Conservation (phyloP, 176 grass and related monocot species). For the Bonia amplexicaulis region DNA sequence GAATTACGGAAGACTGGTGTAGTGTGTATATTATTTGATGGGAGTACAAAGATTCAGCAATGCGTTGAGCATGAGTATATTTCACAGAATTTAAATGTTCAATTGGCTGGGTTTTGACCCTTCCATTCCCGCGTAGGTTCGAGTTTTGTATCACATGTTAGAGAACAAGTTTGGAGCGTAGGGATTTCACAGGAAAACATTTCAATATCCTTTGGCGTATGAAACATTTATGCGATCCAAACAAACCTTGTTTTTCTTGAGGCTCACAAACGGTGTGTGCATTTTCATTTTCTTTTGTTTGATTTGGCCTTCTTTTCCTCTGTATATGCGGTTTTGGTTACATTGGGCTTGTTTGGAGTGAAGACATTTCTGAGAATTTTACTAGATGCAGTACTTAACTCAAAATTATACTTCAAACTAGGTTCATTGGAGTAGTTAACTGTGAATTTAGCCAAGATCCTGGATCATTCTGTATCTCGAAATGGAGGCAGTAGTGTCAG, state of each 20-base stretch:
- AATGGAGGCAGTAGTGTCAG: too few relatives aligned
- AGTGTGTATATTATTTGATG: neutral
- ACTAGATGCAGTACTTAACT: neutral
- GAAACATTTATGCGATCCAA: neutral
- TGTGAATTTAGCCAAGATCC: too few relatives aligned
- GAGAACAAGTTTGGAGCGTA: neutral
- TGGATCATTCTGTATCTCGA: too few relatives aligned
- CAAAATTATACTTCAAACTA: neutral
- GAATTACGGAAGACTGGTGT: neutral
- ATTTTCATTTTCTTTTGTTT: neutral
- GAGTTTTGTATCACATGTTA: neutral
- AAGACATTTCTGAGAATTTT: neutral
- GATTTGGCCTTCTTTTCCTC: neutral
- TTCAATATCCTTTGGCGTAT: neutral
- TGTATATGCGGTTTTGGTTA: too few relatives aligned
- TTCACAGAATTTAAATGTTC: neutral
- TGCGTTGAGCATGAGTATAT: neutral
- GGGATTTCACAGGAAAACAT: neutral
- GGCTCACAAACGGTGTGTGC: neutral
- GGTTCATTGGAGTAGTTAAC: too few relatives aligned
- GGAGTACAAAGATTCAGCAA: neutral
- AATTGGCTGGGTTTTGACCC: neutral
- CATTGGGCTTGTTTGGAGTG: too few relatives aligned
- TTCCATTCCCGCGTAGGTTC: neutral
- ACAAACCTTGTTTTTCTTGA: neutral